These are phyloP conservation scores for Mortierella sp. DNA, from an alignment of 371 early-diverging fungal genomes.

Conservation along the genomic window DNA sequence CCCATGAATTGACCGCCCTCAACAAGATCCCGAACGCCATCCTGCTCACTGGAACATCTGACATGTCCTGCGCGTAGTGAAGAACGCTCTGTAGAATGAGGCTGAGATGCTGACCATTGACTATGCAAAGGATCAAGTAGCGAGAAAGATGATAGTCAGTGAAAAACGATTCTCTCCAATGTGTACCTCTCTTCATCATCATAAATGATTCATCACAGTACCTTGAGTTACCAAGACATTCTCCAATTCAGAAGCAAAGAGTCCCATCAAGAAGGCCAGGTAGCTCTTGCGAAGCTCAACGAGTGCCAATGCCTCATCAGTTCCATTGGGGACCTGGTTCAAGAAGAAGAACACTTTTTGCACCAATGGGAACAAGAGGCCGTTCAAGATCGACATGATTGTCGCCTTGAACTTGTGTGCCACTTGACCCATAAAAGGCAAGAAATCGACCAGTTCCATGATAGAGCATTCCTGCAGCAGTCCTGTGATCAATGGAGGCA, in stretches of 20 bases:
- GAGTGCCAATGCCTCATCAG: slow-evolving; percentile 86
- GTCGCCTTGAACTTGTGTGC: slow-evolving; percentile 90
- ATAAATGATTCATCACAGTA: slow-evolving; percentile 23
- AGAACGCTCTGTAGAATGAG: slow-evolving; percentile 83
- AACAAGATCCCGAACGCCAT: slow-evolving; percentile 84
- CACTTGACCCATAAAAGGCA: slow-evolving; percentile 86
- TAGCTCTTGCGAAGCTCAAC: slow-evolving; percentile 86
- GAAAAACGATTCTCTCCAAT: background rate
- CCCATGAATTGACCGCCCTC: slow-evolving; percentile 87
- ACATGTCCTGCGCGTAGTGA: slow-evolving; percentile 79
- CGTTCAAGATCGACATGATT: slow-evolving; percentile 68
- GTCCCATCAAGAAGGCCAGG: slow-evolving; percentile 80
- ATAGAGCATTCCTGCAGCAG: slow-evolving; percentile 80
- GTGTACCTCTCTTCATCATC: slow-evolving; percentile 41
- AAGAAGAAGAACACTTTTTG: slow-evolving; percentile 87
- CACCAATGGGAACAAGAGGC: slow-evolving; percentile 83
- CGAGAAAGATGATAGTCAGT: background rate
- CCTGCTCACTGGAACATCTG: slow-evolving; percentile 81
- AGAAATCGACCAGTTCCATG: slow-evolving; percentile 86
- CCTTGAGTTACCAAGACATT: slow-evolving; percentile 80
- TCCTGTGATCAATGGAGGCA: slow-evolving; percentile 83
- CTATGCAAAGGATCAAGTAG: slow-evolving; percentile 16
- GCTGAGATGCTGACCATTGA: slow-evolving; percentile 75
- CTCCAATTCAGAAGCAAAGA: slow-evolving; percentile 87
- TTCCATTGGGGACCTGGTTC: slow-evolving; percentile 85